phyloP scores from a whole-genome alignment of 1,139 yeast species.

The Candida labiduridarum region DNA sequence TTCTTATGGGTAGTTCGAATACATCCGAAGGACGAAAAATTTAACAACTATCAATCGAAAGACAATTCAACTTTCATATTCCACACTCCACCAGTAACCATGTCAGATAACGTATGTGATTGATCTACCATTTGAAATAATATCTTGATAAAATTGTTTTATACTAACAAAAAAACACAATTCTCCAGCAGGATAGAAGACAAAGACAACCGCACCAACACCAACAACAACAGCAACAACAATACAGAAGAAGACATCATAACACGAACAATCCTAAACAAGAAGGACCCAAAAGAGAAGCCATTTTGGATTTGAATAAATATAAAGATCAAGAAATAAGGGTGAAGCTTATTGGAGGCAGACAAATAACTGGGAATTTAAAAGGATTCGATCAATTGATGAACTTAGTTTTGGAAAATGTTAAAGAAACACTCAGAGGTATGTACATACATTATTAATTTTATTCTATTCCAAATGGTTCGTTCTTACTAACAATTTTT shows the following conservation, averaged over 20 bases:
- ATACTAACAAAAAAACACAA: background rate
- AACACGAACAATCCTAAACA: slow-evolving; percentile 40
- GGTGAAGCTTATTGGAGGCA: slow-evolving; percentile 87
- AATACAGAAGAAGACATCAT: slow-evolving; percentile 16
- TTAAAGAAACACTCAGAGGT: slow-evolving; percentile 67
- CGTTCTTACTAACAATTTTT: slow-evolving; percentile 13
- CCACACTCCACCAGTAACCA: background rate
- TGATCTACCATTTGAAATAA: background rate
- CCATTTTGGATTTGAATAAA: slow-evolving; percentile 79
- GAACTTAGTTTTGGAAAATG: slow-evolving; percentile 90
- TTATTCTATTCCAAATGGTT: background rate
- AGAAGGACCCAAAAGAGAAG: slow-evolving; percentile 86
- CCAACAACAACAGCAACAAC: slow-evolving; percentile 6
- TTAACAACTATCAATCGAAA: slow-evolving; percentile 3
- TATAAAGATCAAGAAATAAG: slow-evolving; percentile 74
- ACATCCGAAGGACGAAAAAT: background rate
- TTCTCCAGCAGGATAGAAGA: slow-evolving; percentile 7
- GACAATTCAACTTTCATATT: too few relatives aligned
- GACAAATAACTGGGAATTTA: slow-evolving; percentile 73
- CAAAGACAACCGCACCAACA: slow-evolving; percentile 6
- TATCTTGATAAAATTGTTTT: too few relatives aligned
- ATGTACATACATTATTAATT: slow-evolving; percentile 22
- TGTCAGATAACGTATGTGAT: slow-evolving; percentile 18
- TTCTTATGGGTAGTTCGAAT: background rate
- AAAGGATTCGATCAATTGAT: slow-evolving; percentile 91